Base-by-base conservation (phyloP, 495 filamentous ascomycete species). In the Letharia columbiana region DNA sequence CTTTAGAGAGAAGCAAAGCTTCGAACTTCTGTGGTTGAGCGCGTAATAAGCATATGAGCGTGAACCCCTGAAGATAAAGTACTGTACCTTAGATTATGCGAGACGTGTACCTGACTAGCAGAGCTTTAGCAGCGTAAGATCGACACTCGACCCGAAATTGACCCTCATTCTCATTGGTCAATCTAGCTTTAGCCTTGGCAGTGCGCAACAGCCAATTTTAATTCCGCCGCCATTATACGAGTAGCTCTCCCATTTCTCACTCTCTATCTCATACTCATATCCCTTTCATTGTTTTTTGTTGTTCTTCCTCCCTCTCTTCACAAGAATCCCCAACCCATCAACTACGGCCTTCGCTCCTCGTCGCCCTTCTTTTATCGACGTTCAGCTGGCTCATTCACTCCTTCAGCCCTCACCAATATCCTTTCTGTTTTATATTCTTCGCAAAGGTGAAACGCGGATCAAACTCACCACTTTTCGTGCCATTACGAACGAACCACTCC, bases 291-390 rank as follows among this genome's bases (percentile, higher is more conserved):
- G 44, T 23, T 47, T 37, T 41, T 20, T 28, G 49, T 57, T 47
- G 61, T 41, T 47, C 44, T 11, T 17, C 20, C 28, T 35, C 66
- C 40, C 35, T 8, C 10, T 42, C 23, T 42, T 40, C 13, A 35
- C 49, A 37, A 28, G 23, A 28, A 28, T 28, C 50, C 23, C 65
- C 64, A 49, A 62, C 49, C 28, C 50, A 60, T 41, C 37, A 57
- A 23, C 47, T 56, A 56, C 68, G 50, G 54, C 41, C 42, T 40
- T 62, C 67, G 73, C 68, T 73, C 71, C 69, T 75, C 69, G 77
- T 75, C 73, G 75, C 73, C 77, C 72, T 75, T 78, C 76, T 72
- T 78, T 77, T 74, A 72, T 71, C 73, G 68, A 72, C 72, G 66
- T 68, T 67, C 65, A 66, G 67, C 70, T 42, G 35, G 49, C 70